Percentiles rank a stretch among this genome's conserved stretches.
Conservation (phyloP, 2,329 filamentous ascomycete genomes). For the Diplodia scrobiculata region DNA sequence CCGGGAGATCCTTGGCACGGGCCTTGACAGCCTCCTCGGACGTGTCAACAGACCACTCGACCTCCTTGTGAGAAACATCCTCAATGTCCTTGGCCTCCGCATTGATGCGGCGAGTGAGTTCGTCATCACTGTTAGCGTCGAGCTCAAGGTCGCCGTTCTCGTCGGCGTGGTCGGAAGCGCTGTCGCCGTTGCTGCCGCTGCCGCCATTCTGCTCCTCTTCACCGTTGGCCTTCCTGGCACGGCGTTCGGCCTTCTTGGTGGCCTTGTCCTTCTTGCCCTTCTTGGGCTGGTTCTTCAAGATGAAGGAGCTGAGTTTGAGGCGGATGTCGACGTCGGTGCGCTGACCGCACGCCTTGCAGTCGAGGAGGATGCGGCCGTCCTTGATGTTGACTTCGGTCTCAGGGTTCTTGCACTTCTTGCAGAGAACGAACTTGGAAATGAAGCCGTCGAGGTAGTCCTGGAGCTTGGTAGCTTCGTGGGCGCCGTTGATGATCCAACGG, state of each 20-base stretch:
- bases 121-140: constrained; percentile 84
- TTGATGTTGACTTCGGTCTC: constrained; percentile 97
- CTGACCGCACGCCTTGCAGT: constrained; percentile 98
- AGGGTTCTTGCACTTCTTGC: constrained; percentile 99
- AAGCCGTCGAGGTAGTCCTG: constrained; percentile 98
- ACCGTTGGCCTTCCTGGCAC: constrained; percentile 75
- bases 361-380: constrained; percentile 85
- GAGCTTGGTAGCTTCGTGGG: constrained; percentile 90
- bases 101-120: constrained; percentile 77
- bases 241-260: constrained; percentile 82
- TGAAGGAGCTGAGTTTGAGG: constrained; percentile 95
- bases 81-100: constrained; percentile 72
- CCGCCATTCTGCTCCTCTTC: constrained; percentile 48
- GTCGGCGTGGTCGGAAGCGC: constrained; percentile 64
- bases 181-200: constrained; percentile 65
- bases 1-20: constrained; percentile 88
- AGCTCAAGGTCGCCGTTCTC: constrained; percentile 67
- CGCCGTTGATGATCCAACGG: constrained; percentile 99
- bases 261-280: constrained; percentile 96
- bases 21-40: constrained; percentile 93
- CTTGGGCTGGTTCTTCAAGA: constrained; percentile 93
- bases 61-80: constrained; percentile 71
- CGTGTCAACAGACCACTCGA: constrained; percentile 95
- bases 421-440: constrained; percentile 97
- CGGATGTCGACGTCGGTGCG: constrained; percentile 88